phyloP scores from a whole-genome alignment of 345 rosid species.

The Combretum micranthum region DNA sequence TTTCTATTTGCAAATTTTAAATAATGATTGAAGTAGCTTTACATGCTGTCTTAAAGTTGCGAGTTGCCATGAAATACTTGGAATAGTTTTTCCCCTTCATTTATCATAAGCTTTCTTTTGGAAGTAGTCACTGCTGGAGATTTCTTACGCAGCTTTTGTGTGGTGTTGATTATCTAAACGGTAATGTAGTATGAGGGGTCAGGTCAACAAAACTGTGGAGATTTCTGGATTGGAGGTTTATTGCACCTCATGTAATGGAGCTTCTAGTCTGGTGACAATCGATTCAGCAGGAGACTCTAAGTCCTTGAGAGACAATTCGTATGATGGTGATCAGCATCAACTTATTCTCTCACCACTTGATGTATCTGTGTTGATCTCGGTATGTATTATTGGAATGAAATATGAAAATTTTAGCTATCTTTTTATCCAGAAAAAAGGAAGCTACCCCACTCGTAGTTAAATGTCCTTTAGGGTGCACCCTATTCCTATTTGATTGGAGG shows the following conservation, averaged over 20 bases:
- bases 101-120: neutral
- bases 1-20: too few relatives aligned
- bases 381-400: slow-evolving; percentile 16
- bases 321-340: slow-evolving; percentile 34
- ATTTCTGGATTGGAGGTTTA: slow-evolving; percentile 67
- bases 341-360: slow-evolving; percentile 53
- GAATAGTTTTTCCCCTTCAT: too few relatives aligned
- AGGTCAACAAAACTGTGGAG: slow-evolving; percentile 63
- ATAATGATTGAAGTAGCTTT: too few relatives aligned
- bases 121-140: too few relatives aligned
- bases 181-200: slow-evolving; percentile 38
- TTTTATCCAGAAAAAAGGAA: too few relatives aligned
- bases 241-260: slow-evolving; percentile 44
- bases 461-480: too few relatives aligned
- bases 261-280: slow-evolving; percentile 25
- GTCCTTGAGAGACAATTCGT: slow-evolving; percentile 27
- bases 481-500: too few relatives aligned
- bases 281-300: slow-evolving; percentile 27
- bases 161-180: neutral
- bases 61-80: too few relatives aligned
- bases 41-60: too few relatives aligned
- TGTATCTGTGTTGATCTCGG: slow-evolving; percentile 59
- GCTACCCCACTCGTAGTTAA: too few relatives aligned
- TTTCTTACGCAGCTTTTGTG: neutral
- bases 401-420: too few relatives aligned